Evolutionary conservation across 2,329 filamentous ascomycete species (phyloP).

Genomic region (Alternaria sp.): DNA sequence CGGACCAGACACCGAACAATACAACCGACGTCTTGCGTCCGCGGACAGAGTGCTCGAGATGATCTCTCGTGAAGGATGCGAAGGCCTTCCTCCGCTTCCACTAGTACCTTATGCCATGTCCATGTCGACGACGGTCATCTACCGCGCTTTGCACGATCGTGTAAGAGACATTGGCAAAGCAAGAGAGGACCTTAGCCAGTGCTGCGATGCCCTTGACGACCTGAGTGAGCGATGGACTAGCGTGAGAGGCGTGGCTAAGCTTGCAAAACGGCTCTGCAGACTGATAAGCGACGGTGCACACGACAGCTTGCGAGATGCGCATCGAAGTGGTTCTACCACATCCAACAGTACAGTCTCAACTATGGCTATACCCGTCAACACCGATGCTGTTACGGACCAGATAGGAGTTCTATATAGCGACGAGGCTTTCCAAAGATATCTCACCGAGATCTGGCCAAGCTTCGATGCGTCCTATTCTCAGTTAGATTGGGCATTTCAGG

Average conservation of each 20-base stretch:
- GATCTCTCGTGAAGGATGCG: not conserved
- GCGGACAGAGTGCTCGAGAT: not conserved
- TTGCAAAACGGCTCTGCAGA: constrained; percentile 1
- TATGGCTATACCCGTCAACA: not conserved
- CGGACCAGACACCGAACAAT: not conserved
- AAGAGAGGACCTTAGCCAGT: not conserved
- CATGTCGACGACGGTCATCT: constrained; percentile 7
- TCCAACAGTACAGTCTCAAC: not conserved
- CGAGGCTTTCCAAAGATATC: not conserved
- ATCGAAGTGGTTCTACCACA: not conserved
- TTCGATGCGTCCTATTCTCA: constrained; percentile 5
- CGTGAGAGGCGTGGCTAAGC: not conserved
- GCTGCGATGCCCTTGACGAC: not conserved
- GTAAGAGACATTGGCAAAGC: not conserved
- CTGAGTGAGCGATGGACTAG: constrained; percentile 2
- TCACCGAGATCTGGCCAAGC: constrained; percentile 4
- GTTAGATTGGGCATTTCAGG: constrained; percentile 6
- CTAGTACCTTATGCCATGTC: constrained; percentile 5
- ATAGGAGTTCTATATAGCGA: not conserved
- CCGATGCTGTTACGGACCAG: not conserved
- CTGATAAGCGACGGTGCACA: not conserved
- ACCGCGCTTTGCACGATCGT: constrained; percentile 2
- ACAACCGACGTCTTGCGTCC: not conserved
- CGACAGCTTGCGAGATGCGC: not conserved
- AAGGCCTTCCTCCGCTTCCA: constrained; percentile 1